Percentiles rank a stretch among this genome's conserved stretches.
These are phyloP conservation scores for Polytolypa hystricis DNA, from an alignment of 2,329 filamentous ascomycete species.

Conservation along the genomic window DNA sequence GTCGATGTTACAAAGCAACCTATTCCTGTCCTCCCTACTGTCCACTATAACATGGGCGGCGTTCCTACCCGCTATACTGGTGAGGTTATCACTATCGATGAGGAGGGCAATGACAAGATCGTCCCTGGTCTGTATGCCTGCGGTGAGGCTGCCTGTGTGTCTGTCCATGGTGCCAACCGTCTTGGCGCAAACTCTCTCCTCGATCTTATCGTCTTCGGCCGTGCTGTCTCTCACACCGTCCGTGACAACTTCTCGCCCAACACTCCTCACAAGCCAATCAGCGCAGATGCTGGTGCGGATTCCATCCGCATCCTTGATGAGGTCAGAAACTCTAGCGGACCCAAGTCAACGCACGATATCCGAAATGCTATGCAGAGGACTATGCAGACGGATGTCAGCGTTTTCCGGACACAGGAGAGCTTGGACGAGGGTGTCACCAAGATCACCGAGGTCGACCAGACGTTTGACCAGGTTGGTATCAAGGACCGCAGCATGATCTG, in stretches of 20 bases:
- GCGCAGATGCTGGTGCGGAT: slow-evolving; percentile 77
- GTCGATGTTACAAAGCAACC: slow-evolving; percentile 96
- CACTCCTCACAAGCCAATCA: slow-evolving; percentile 63
- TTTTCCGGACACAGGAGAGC: slow-evolving; percentile 90
- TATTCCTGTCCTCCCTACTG: slow-evolving; percentile 89
- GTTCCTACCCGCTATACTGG: slow-evolving; percentile 96
- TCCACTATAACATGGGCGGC: slow-evolving; percentile 99
- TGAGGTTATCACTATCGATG: slow-evolving; percentile 83
- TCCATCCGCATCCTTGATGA: slow-evolving; percentile 79
- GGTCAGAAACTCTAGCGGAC: slow-evolving; percentile 70
- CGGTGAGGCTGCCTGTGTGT: slow-evolving; percentile 94
- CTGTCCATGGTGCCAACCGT: slow-evolving; percentile 95
- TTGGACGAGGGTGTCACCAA: slow-evolving; percentile 86
- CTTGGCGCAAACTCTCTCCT: slow-evolving; percentile 96
- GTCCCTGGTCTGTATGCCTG: slow-evolving; percentile 93
- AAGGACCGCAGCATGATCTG: slow-evolving; percentile 99
- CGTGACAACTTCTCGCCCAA: slow-evolving; percentile 86
- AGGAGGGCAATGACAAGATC: slow-evolving; percentile 77
- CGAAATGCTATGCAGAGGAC: slow-evolving; percentile 91
- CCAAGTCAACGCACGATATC: slow-evolving; percentile 80
- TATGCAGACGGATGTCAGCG: slow-evolving; percentile 94
- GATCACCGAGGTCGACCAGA: slow-evolving; percentile 73
- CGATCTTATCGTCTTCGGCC: slow-evolving; percentile 93
- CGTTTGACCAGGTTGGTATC: slow-evolving; percentile 74
- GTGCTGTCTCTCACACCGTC: slow-evolving; percentile 94